Base-by-base conservation (phyloP, 805 yeast species). In the Ogataea minuta region DNA sequence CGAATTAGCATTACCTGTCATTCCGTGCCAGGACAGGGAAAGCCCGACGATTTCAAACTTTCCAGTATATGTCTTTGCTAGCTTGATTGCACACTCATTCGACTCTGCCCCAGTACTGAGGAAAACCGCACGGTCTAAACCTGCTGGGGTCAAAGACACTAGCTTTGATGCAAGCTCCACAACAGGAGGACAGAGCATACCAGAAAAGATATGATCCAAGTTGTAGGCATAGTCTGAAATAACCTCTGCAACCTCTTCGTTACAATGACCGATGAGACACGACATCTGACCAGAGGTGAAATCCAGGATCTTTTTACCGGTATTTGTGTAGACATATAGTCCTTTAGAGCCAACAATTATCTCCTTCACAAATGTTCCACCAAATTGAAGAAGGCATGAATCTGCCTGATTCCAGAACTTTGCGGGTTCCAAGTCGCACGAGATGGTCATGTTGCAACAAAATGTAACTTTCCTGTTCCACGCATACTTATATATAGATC, bases 21-120 rank as follows among this genome's bases (percentile, higher is more conserved):
- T 56, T 15, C 60, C 61, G 32, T 56, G 60, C 60, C 60, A 56
- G 13, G 60, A 55, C 17, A 55, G 39, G 3, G 57, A 55, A 23
- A 56, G 42, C 9, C 59, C 60, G 13, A 55, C 60, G 24, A 55
- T 44, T 41, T 56, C 61, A 34, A 44, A 54, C 33, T 54, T 56
- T 6, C 58, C 59, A 3, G 61, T 55, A 34, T 24, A 45, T 9
- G 46, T 41, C 34, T 56, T 59, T 15, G 59, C 63, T 30, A 63
- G 46, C 39, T 63, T 62, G 19, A 61, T 55, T 9, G 67, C 64
- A 29, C 59, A 57, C 36, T 63, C 63, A 36, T 57, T 62, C 13
- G 63, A 54, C 36, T 63, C 66, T 33, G 56, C 51, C 3, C 66
- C 66, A 4, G 67, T 60, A 38, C 57, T 54, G 11, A 49, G 48